Evolutionary conservation across 345 rosid genomes (phyloP).

Genomic region (Psidium guajava): DNA sequence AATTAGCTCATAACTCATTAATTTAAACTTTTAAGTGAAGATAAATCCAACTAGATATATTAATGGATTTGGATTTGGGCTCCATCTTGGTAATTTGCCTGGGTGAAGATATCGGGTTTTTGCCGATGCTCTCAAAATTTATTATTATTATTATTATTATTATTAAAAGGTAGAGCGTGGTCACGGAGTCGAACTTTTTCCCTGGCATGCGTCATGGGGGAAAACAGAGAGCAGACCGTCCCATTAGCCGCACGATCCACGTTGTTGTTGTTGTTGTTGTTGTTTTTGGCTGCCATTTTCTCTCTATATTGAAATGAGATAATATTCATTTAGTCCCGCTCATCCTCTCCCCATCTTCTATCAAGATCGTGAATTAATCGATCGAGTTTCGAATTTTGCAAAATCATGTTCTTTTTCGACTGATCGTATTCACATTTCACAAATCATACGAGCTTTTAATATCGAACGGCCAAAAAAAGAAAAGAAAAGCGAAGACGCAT

Average conservation of each 20-base stretch:
- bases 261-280: neutral
- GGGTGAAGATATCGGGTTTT: too few species aligned
- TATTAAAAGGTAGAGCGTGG: too few species aligned
- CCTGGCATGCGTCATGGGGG: neutral
- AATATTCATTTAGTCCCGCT: neutral
- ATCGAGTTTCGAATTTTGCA: neutral
- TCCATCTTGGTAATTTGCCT: too few species aligned
- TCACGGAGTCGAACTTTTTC: neutral
- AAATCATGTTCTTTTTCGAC: neutral
- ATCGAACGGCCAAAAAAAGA: neutral
- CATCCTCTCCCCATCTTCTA: neutral
- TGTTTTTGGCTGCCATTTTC: neutral
- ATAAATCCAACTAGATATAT: too few species aligned
- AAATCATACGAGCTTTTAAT: neutral
- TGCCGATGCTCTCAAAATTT: too few species aligned
- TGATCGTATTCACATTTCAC: neutral
- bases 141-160: too few species aligned
- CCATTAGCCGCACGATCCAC: neutral
- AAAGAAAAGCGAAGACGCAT: neutral
- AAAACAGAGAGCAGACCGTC: neutral
- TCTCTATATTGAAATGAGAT: neutral
- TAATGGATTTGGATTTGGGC: rapidly evolving
- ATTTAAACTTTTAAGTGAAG: too few species aligned
- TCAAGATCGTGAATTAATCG: neutral
- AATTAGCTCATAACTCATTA: too few species aligned